phyloP scores from a whole-genome alignment of 2,329 filamentous ascomycete species.

The Clarireedia hainanense region DNA sequence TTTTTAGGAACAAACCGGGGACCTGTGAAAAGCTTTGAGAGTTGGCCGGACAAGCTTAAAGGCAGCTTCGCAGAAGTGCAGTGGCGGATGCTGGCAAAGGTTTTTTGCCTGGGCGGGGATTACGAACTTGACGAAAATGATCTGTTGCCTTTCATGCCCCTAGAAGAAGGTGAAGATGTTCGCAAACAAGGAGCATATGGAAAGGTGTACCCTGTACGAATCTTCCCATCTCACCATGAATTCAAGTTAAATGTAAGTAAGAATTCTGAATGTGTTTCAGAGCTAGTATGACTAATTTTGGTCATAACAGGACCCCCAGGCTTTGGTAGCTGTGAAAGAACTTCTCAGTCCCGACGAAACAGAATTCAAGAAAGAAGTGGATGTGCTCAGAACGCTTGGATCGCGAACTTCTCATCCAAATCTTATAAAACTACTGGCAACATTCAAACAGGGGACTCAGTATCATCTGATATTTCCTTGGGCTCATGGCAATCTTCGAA shows the following conservation, averaged over 20 bases:
- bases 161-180: neutral
- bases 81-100: conserved; percentile 17
- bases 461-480: conserved; percentile 29
- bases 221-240: conserved; percentile 21
- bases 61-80: conserved; percentile 14
- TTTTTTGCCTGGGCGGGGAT: conserved; percentile 10
- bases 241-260: conserved; percentile 7
- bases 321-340: conserved; percentile 16
- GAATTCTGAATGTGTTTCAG: no score
- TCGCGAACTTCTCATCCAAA: conserved; percentile 15
- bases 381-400: conserved; percentile 11
- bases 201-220: conserved; percentile 14
- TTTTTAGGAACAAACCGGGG: neutral
- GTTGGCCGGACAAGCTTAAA: conserved; percentile 11
- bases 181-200: conserved; percentile 18
- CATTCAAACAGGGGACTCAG: conserved; percentile 16
- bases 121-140: conserved; percentile 11
- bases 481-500: conserved; percentile 21
- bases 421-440: conserved; percentile 27
- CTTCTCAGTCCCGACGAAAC: conserved; percentile 10
- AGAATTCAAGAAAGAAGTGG: conserved; percentile 15
- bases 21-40: conserved; percentile 5
- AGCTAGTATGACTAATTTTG: neutral
- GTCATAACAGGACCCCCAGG: conserved; percentile 9
- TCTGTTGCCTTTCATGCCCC: conserved; percentile 15